phyloP scores from a whole-genome alignment of 805 yeast species.

The Nakazawaea wickerhamii region DNA sequence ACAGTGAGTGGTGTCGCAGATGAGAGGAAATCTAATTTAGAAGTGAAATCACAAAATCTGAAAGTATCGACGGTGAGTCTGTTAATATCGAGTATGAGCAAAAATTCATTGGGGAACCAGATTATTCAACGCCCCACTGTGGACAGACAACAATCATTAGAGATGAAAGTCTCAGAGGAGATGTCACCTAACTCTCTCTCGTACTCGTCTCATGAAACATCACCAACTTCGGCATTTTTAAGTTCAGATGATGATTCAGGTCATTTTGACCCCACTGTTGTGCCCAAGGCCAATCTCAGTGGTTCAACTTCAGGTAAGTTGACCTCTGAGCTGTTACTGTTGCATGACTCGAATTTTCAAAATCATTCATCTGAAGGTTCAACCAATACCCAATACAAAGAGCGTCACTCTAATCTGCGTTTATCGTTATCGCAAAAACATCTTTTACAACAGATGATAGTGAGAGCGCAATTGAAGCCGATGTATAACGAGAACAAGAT shows the following conservation, averaged over 20 bases:
- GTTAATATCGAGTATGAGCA: constrained; percentile 5
- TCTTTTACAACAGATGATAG: constrained; percentile 48
- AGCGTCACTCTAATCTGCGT: constrained; percentile 6
- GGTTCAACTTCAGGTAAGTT: constrained; percentile 7
- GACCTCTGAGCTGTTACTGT: constrained; percentile 18
- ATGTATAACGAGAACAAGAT: constrained; percentile 35
- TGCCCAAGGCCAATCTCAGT: no score
- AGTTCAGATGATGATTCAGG: constrained; percentile 3
- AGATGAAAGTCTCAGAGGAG: not conserved
- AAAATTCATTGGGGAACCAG: constrained; percentile 3
- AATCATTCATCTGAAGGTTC: constrained; percentile 4
- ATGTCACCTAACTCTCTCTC: not conserved
- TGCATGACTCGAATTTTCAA: constrained; percentile 14
- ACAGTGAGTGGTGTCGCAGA: not conserved
- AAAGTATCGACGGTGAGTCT: constrained; percentile 1
- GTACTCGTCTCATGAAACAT: constrained; percentile 6
- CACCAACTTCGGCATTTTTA: constrained; percentile 7
- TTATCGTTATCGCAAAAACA: constrained; percentile 41
- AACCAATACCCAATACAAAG: not conserved
- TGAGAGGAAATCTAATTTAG: not conserved
- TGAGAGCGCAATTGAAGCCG: constrained; percentile 47
- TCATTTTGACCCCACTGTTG: not conserved
- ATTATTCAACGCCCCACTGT: not conserved
- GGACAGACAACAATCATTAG: not conserved
- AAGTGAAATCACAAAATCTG: not conserved